Base-by-base conservation (phyloP, 768 basidiomycete genomes). In the Stropharia rugosoannulata region DNA sequence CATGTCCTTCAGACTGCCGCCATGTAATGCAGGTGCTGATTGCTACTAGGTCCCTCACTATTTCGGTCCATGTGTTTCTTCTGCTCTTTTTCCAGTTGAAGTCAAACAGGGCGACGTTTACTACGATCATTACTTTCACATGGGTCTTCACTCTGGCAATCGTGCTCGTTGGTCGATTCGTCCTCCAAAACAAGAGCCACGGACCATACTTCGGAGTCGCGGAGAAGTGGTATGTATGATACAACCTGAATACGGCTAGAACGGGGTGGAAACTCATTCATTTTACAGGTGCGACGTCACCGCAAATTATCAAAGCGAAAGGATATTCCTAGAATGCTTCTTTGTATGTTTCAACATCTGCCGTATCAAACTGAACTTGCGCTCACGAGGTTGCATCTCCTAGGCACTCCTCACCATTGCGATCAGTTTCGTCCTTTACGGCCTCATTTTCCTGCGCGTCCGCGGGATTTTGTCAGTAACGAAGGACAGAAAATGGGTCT, bases 151-250 rank as follows among this genome's bases (percentile, higher is more conserved):
- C 78, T 1, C 49, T 61, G 1, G 49, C 72, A 29, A 56, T 76
- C 16, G 71, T 75, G 11, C 16, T 68, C 3, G 60, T 79, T 27
- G 79, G 78, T 1, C 76, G 75, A 3, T 52, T 68, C 3, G 72
- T 62, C 0, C 63, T 80, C 32, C 67, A 76, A 57, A 70, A 56
- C 2, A 45, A 65, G 3, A 54, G 61, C 5, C 61, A 58, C 13
- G 78, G 78, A 0, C 70, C 75, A 1, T 81, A 77, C 59, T 81
- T 76, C 54, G 76, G 78, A 1, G 68, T 77, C 13, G 69, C 78
- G 0, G 79, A 78, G 2, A 70, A 64, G 51, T 78, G 77, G 80
- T 78, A 32, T 29, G 69, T 32, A 27, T 13, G 22, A 5, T 10
- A 9, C 15, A 36, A 4, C 19, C 22, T 27, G 15, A 39, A 12